Conservation (phyloP, 352 stramenopile species). For the Phytophthora ramorum region DNA sequence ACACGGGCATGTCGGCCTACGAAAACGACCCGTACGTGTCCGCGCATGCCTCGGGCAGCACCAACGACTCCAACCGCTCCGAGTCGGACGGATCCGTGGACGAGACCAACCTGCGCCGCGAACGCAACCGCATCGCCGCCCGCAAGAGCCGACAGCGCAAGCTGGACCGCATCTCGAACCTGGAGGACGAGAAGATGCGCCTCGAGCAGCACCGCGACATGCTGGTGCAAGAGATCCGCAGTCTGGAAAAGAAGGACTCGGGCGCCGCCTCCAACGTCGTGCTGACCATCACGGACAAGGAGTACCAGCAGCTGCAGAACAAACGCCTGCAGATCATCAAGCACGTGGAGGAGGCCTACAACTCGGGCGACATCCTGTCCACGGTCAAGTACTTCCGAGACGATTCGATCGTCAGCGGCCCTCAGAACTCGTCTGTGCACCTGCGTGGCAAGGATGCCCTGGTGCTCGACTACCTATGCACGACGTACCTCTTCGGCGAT, state of each 20-base stretch:
- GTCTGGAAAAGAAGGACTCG: slow-evolving; percentile 82
- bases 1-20: slow-evolving; percentile 49
- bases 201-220: slow-evolving; percentile 89
- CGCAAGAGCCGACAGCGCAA: slow-evolving; percentile 87
- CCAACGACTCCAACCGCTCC: slow-evolving; percentile 73
- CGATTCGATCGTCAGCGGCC: slow-evolving; percentile 87
- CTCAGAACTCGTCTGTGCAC: slow-evolving; percentile 88
- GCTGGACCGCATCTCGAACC: slow-evolving; percentile 85
- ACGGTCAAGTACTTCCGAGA: slow-evolving; percentile 87
- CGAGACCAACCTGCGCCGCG: slow-evolving; percentile 82
- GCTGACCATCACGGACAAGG: slow-evolving; percentile 80
- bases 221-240: slow-evolving; percentile 87
- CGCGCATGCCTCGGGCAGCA: slow-evolving; percentile 48
- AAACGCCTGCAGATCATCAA: slow-evolving; percentile 86
- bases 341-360: slow-evolving; percentile 82
- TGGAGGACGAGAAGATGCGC: slow-evolving; percentile 89
- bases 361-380: slow-evolving; percentile 77
- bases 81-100: slow-evolving; percentile 76
- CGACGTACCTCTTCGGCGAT: slow-evolving; percentile 83
- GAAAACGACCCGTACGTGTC: slow-evolving; percentile 71
- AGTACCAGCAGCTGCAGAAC: slow-evolving; percentile 80
- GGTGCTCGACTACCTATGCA: slow-evolving; percentile 89
- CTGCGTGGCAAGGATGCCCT: slow-evolving; percentile 83
- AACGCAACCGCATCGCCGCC: slow-evolving; percentile 86
- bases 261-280: slow-evolving; percentile 46